Base-by-base conservation (phyloP, 345 rosid species). In the Nasturtium officinale region DNA sequence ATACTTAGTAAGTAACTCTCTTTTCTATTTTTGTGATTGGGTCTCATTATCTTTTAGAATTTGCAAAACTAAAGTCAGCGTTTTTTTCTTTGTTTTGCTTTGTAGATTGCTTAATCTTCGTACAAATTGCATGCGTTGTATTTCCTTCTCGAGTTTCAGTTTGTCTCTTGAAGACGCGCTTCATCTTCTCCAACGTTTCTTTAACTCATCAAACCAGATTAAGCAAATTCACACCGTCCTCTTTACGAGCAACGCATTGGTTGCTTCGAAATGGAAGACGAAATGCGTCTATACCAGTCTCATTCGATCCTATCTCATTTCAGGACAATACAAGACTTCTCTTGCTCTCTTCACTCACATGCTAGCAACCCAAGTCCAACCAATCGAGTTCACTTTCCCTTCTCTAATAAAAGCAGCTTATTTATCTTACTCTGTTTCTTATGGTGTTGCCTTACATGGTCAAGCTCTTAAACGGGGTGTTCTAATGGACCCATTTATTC, bases 371-470 rank as follows among this genome's bases (percentile, higher is more conserved):
- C 77, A 52, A 67, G 61, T 55, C 21, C 74, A 51, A 5, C 92
- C 95, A 54, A 84, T 81, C 68, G 23, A 56, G 51, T 83, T 83
- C 78, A 87, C 95, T 51, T 90, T 90, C 85, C 87, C 95, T 81
- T 71, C 89, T 73, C 69, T 89, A n/a, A 71, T 86, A 54, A 90
- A 83, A 75, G 85, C 88, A 2, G 74, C 87, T 17, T 46, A 16
- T 20, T 80, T 64, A 48, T 45, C 76, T 15, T 78, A 74, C 55
- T 80, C 81, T 28, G 67, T 80, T 66, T 33, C 80, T n/a, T 68
- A 8, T 18, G 88, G 89, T 29, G 15, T 59, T 37, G 23, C 85
- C 67, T 85, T 90, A 69, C 92, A 90, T 45, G 33, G 77, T 8
- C 95, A 90, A 53, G 82, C 73, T 42, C 53, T 84, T 48, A 65